Base-by-base conservation (phyloP, 2,329 filamentous ascomycete species). In the Botrytis porri region DNA sequence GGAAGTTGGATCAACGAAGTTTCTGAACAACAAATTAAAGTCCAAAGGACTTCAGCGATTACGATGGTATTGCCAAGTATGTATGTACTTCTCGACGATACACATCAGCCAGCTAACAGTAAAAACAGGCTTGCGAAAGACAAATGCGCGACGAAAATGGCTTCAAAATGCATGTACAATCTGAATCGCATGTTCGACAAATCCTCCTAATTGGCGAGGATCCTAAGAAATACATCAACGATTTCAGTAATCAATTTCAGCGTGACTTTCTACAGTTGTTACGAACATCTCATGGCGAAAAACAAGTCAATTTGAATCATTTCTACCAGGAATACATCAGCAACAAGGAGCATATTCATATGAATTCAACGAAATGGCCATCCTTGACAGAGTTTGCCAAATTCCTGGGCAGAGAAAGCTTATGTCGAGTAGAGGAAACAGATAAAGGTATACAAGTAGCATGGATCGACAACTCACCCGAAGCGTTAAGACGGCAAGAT, bases 301-400 rank as follows among this genome's bases (percentile, higher is more conserved):
- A 99, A 82, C 88, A 90, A 78, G 90, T 98, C 1, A 88, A 95
- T 48, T 89, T 95, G 69, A 99, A 99, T 80, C 90, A 93, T 75
- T 98, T 98, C 82, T 99, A 99, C 83, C 94, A 98, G 81, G 91
- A 95, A 80, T 96, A 97, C 79, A 98, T 98, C 77, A 87, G 89
- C 25, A 92, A 95, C 77, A 94, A 95, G 82, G 88, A 94, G 79
- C 95, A 98, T 81, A 85, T 96, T 14, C 96, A 98, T 81, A 94
- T 98, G 92, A 98, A 98, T 82, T 87, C 94, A 12, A 98, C 96
- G 0, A 91, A 92, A 79, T 98, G 94, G 94, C 88, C 91, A 6
- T 93, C 89, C 71, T 83, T 99, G 77, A 95, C 94, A 4, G 94
- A 98, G 78, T 97, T 97, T 80, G 93, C 93, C 22, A 97, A 97